These are phyloP conservation scores for Penicillium fuscoglaucum DNA, from an alignment of 2,329 filamentous ascomycete genomes.

Conservation along the genomic window DNA sequence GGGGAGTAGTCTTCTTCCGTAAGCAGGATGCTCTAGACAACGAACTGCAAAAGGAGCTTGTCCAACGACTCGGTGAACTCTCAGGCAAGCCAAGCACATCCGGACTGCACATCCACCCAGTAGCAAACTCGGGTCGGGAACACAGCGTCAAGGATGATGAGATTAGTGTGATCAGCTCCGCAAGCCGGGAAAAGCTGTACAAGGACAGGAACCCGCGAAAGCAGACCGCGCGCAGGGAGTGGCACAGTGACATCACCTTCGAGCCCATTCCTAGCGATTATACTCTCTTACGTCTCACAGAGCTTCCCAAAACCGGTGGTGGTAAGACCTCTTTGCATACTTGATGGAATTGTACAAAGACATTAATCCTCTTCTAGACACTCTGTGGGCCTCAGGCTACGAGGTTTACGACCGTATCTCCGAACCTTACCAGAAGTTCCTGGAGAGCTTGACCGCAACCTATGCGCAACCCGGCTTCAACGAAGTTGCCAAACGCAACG, in stretches of 20 bases:
- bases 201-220: conserved; percentile 32
- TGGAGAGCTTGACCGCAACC: conserved; percentile 43
- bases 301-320: conserved; percentile 46
- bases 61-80: conserved; percentile 50
- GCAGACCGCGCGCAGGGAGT: conserved; percentile 40
- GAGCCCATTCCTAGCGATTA: conserved; percentile 52
- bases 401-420: conserved; percentile 45
- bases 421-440: conserved; percentile 39
- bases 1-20: conserved; percentile 57
- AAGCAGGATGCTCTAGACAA: conserved; percentile 52
- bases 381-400: conserved; percentile 47
- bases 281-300: conserved; percentile 47
- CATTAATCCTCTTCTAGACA: conserved; percentile 31
- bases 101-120: conserved; percentile 49
- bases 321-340: conserved; percentile 26
- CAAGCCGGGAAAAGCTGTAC: conserved; percentile 43
- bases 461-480: conserved; percentile 34
- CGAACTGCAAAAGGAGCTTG: conserved; percentile 54
- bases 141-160: conserved; percentile 50
- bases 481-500: conserved; percentile 30
- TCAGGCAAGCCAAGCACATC: conserved; percentile 51
- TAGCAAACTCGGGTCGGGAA: conserved; percentile 51
- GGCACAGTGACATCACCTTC: conserved; percentile 55
- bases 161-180: conserved; percentile 52
- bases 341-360: too few relatives aligned